Evolutionary conservation across 306 rosid genomes (phyloP).

Genomic region (Lathyrus sativus): DNA sequence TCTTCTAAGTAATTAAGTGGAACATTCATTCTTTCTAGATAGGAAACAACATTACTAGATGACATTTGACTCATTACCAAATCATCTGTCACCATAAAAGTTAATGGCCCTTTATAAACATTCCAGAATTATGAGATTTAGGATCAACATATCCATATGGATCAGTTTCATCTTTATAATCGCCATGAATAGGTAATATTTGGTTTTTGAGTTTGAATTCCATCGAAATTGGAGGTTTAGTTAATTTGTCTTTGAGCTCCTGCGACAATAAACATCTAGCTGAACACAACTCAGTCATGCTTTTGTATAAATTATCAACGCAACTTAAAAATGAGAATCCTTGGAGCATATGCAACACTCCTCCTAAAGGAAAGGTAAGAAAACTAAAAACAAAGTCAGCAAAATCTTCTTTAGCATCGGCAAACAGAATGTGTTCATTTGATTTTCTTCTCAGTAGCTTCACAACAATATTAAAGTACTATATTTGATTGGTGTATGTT

Average conservation of each 20-base stretch:
- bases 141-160: neutral
- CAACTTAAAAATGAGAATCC: conserved; percentile 11
- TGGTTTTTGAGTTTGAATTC: neutral
- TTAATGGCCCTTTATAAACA: neutral
- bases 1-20: neutral
- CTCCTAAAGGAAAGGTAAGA: neutral
- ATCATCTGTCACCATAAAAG: conserved; percentile 27
- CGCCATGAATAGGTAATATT: neutral
- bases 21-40: neutral
- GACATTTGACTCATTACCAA: conserved; percentile 23
- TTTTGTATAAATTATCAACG: conserved; percentile 12
- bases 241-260: neutral
- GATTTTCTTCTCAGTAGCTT: neutral
- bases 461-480: too few relatives aligned
- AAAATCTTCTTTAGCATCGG: neutral
- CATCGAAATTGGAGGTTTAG: neutral
- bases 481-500: too few relatives aligned
- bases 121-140: neutral
- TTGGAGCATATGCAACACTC: neutral
- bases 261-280: neutral
- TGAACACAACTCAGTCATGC: neutral
- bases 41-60: neutral
- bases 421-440: neutral
- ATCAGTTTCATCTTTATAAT: fast-evolving
- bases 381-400: conserved; percentile 1